These are phyloP conservation scores for Cicer yamashitae DNA, from an alignment of 306 rosid species.

Conservation along the genomic window DNA sequence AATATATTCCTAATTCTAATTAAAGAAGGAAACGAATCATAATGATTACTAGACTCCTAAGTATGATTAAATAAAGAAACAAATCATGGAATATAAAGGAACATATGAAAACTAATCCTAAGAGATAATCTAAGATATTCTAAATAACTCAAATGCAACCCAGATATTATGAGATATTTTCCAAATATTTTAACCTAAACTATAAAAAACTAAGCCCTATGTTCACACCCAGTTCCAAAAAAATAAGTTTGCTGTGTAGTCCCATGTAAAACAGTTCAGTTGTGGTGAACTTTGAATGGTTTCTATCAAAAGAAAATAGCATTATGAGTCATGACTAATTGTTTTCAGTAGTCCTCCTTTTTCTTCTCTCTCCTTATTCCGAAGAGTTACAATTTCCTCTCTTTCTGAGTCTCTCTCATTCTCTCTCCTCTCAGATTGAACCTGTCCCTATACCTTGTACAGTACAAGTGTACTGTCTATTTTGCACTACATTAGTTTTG, in stretches of 20 bases:
- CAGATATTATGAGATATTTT: not conserved
- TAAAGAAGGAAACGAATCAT: constrained; percentile 1
- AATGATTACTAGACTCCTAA: not conserved
- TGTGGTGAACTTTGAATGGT: not conserved
- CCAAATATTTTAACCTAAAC: not conserved
- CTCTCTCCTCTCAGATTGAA: not conserved
- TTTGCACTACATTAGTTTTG: not conserved
- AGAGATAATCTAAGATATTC: not conserved
- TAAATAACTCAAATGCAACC: constrained; percentile 1
- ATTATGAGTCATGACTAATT: not conserved
- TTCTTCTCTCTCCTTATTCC: not conserved
- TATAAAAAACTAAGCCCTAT: not conserved
- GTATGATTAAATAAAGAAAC: not conserved
- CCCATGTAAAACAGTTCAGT: not conserved
- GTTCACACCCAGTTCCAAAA: not conserved
- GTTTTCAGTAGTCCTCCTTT: not conserved
- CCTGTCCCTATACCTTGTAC: not conserved
- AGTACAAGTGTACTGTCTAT: not conserved
- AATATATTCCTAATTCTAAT: not conserved
- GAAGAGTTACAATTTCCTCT: not conserved
- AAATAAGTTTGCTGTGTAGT: not conserved
- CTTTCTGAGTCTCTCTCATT: not conserved
- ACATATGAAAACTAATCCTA: constrained; percentile 15
- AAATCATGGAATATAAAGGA: not conserved
- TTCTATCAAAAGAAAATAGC: not conserved